These are phyloP conservation scores for Drosera capensis DNA, from an alignment of 148 eudicot species.

Conservation along the genomic window DNA sequence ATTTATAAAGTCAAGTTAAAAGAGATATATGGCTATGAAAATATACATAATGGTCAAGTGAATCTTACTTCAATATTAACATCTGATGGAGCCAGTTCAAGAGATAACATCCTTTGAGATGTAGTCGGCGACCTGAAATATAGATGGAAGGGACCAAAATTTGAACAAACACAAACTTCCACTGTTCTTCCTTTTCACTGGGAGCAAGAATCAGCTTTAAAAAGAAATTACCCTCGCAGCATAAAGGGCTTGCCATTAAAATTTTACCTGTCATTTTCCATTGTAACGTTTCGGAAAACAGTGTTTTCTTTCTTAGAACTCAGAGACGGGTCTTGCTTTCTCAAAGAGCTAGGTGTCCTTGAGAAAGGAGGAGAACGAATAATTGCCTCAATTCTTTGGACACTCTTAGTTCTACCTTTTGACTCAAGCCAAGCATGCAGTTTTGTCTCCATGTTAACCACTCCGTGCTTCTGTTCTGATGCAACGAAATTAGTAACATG, in stretches of 20 bases:
- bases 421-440: conserved; percentile 83
- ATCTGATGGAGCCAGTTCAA: too few species aligned
- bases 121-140: too few species aligned
- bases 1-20: too few species aligned
- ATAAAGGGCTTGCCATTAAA: not conserved
- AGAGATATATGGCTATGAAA: too few species aligned
- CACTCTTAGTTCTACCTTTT: conserved; percentile 63
- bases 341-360: conserved; percentile 40
- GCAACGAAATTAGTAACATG: conserved; percentile 46
- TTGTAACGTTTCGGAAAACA: conserved; percentile 12
- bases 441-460: conserved; percentile 90
- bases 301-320: conserved; percentile 29
- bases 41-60: too few species aligned
- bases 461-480: conserved; percentile 34
- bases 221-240: too few species aligned
- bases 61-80: too few species aligned
- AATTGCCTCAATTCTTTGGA: conserved; percentile 24
- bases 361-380: conserved; percentile 30
- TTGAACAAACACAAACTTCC: too few species aligned
- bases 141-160: too few species aligned
- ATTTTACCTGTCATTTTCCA: conserved; percentile 27
- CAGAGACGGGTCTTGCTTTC: conserved; percentile 16
- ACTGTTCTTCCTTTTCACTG: too few species aligned
- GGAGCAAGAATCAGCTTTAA: too few species aligned
- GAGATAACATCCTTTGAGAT: too few species aligned